Evolutionary conservation across 805 yeast genomes (phyloP).

Genomic region (Candida cerambycidarum): DNA sequence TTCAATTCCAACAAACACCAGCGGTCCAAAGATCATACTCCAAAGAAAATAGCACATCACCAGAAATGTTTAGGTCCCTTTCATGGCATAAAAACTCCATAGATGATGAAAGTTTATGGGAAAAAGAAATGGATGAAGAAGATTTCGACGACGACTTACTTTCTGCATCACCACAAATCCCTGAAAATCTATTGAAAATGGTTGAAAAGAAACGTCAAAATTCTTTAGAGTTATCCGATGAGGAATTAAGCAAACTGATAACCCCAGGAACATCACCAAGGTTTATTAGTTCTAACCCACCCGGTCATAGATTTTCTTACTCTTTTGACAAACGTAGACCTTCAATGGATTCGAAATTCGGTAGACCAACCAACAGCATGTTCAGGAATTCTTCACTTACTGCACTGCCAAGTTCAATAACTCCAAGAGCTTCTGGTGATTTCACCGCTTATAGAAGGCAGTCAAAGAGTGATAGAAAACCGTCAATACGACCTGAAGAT

Average conservation of each 20-base stretch:
- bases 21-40: not conserved
- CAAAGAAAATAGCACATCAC: slow-evolving; percentile 5
- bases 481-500: slow-evolving; percentile 13
- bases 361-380: slow-evolving; percentile 20
- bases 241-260: slow-evolving; percentile 20
- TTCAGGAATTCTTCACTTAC: slow-evolving; percentile 18
- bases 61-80: slow-evolving; percentile 11
- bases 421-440: slow-evolving; percentile 14
- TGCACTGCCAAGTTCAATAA: slow-evolving; percentile 12
- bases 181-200: slow-evolving; percentile 54
- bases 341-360: slow-evolving; percentile 33
- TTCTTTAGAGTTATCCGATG: slow-evolving; percentile 24
- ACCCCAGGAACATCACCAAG: slow-evolving; percentile 36
- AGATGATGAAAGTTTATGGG: slow-evolving; percentile 22
- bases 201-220: slow-evolving; percentile 43
- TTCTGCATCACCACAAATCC: slow-evolving; percentile 70
- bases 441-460: slow-evolving; percentile 1
- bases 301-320: not conserved
- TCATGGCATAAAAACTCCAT: slow-evolving; percentile 14
- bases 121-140: slow-evolving; percentile 33
- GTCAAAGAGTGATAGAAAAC: slow-evolving; percentile 10
- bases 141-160: slow-evolving; percentile 46
- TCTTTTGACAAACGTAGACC: slow-evolving; percentile 28
- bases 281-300: slow-evolving; percentile 5
- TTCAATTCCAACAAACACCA: not conserved